phyloP scores from a whole-genome alignment of 352 stramenopile species.

The Globisporangium takayamanum region DNA sequence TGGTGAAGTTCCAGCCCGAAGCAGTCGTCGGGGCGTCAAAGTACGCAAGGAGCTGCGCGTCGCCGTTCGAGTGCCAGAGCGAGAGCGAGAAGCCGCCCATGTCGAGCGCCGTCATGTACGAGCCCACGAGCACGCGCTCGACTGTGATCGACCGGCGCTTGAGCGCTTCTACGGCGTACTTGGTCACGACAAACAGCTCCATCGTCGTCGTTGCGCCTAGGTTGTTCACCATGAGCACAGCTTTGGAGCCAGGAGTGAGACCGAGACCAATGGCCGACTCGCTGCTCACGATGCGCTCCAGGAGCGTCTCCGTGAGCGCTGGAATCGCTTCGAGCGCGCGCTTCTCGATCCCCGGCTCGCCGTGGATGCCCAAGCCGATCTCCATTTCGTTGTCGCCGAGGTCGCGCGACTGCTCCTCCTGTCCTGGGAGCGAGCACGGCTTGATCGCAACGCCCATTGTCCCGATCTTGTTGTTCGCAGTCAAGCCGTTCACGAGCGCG shows the following conservation, averaged over 20 bases:
- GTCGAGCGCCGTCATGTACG: conserved; percentile 97
- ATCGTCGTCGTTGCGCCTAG: conserved; percentile 93
- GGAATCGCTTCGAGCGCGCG: conserved; percentile 46
- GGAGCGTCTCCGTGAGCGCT: conserved; percentile 38
- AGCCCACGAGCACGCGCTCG: conserved; percentile 87
- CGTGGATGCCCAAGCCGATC: conserved; percentile 95
- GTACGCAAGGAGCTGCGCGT: conserved; percentile 36
- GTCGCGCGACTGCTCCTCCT: conserved; percentile 50
- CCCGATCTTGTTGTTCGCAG: conserved; percentile 61
- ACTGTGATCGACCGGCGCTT: conserved; percentile 57
- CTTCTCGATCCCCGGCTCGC: conserved; percentile 81
- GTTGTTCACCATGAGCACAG: conserved; percentile 95
- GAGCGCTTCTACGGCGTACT: conserved; percentile 66
- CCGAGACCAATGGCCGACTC: conserved; percentile 31
- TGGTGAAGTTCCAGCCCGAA: conserved; percentile 58
- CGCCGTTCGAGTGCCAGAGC: conserved; percentile 75
- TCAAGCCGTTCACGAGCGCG: conserved; percentile 52
- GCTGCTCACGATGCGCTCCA: conserved; percentile 43
- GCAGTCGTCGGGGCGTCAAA: conserved; percentile 61
- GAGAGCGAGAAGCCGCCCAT: conserved; percentile 94
- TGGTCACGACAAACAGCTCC: conserved; percentile 93
- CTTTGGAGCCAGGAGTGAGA: conserved; percentile 28
- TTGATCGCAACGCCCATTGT: conserved; percentile 95
- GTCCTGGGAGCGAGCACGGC: conserved; percentile 92
- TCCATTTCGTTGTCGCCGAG: conserved; percentile 81